A percentile compares a stretch with the other conserved stretches of the same genome.
These are phyloP conservation scores for Tolypocladium pustulatum DNA, from an alignment of 2,329 filamentous ascomycete species.

Conservation along the genomic window DNA sequence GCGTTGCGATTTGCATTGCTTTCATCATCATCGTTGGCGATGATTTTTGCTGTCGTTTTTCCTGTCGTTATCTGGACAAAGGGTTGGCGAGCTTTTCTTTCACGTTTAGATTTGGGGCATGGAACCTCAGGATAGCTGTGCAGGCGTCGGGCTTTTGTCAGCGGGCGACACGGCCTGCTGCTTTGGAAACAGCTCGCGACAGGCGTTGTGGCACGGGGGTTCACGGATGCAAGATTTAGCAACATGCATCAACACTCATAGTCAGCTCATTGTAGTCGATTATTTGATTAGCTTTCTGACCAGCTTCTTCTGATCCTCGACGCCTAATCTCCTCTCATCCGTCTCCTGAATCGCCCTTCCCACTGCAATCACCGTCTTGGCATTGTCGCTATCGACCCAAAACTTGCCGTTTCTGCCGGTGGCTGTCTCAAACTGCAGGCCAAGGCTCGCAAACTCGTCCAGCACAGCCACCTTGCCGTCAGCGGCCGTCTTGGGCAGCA, in stretches of 20 bases:
- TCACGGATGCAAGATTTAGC: not conserved
- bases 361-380: slow-evolving; percentile 64
- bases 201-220: not conserved
- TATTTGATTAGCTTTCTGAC: slow-evolving; percentile 57
- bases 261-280: slow-evolving; percentile 23
- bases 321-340: slow-evolving; percentile 55
- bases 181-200: not conserved
- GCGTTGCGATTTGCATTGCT: not conserved
- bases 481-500: slow-evolving; percentile 52
- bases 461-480: slow-evolving; percentile 61
- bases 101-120: not conserved
- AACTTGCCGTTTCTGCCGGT: slow-evolving; percentile 86
- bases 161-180: not conserved
- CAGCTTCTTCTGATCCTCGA: slow-evolving; percentile 60
- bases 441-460: slow-evolving; percentile 65
- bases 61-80: not conserved
- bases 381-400: slow-evolving; percentile 76
- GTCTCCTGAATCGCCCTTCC: slow-evolving; percentile 68
- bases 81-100: not conserved
- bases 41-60: not conserved
- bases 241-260: not conserved
- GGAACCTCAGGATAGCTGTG: not conserved
- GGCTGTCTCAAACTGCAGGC: slow-evolving; percentile 83
- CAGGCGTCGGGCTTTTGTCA: not conserved
- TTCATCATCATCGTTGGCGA: not conserved